Conservation (phyloP, 768 basidiomycete genomes). For the Daedaleopsis nitida region DNA sequence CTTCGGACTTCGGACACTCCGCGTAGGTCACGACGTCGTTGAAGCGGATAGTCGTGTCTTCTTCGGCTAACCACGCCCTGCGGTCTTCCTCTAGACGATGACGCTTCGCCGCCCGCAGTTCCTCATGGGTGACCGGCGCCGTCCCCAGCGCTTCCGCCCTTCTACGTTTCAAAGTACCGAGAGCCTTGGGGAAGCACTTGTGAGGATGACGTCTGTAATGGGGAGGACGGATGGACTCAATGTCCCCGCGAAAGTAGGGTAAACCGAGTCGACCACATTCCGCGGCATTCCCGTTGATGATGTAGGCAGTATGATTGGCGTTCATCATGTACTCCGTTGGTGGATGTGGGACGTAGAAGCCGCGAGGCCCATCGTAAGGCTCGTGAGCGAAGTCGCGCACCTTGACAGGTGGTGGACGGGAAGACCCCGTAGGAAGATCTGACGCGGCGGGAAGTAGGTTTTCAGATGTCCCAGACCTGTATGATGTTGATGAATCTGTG, state of each 20-base stretch:
- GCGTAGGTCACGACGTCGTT: slow-evolving; percentile 5
- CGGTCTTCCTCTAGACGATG: slow-evolving; percentile 11
- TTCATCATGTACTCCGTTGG: slow-evolving; percentile 22
- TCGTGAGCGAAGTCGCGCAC: slow-evolving; percentile 32
- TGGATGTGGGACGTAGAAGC: slow-evolving; percentile 25
- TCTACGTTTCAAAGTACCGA: slow-evolving; percentile 16
- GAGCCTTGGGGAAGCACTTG: slow-evolving; percentile 1
- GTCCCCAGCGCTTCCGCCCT: background rate
- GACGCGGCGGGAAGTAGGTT: slow-evolving; percentile 2
- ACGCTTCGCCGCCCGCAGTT: slow-evolving; percentile 5
- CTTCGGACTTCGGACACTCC: slow-evolving; percentile 1
- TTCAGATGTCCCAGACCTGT: slow-evolving; percentile 1
- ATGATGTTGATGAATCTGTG: slow-evolving; percentile 1
- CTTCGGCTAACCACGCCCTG: slow-evolving; percentile 4
- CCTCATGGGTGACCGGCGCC: background rate
- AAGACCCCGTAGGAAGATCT: too few species aligned
- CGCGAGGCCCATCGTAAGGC: slow-evolving; percentile 18
- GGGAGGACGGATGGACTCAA: background rate
- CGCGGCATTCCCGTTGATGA: slow-evolving; percentile 20
- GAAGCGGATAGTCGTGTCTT: slow-evolving; percentile 6
- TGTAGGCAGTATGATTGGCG: slow-evolving; percentile 12
- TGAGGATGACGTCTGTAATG: slow-evolving; percentile 7
- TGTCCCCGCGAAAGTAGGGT: slow-evolving; percentile 12
- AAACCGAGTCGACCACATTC: slow-evolving; percentile 11
- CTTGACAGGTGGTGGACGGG: background rate